Base-by-base conservation (phyloP, 257 asterid species). In the Solanum rostratum region DNA sequence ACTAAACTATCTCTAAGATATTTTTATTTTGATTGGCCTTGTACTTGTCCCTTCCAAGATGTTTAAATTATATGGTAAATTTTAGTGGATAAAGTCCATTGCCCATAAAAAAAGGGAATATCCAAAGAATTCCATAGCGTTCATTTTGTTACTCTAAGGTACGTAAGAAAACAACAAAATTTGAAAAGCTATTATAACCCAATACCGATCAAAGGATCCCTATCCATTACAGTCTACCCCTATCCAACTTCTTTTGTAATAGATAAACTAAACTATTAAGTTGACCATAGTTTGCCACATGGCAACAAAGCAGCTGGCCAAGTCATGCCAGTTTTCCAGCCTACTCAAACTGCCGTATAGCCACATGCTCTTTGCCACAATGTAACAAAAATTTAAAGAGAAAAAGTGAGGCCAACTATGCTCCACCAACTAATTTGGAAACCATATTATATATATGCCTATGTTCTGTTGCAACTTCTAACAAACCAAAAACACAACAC, bases 391-490 rank as follows among this genome's bases (percentile, higher is more conserved):
- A 87, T 13, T 7, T 53, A 6, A 37, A 76, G n/a, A 82, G 82
- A 29, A 50, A 43, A 49, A 22, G 65, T n/a, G 24, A 45, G 63
- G 85, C 66, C 81, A 79, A 43, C 70, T 50, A 29, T 88, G 92
- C 86, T 83, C 84, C 88, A 70, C 92, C 98, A 93, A 92, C 97
- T 87, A 92, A 91, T 91, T 87, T 86, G 88, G 88, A 87, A 88
- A 81, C 87, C 10, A 27, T 13, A 78, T 20, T 73, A 84, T 84
- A 74, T 76, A 83, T 66, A 65, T 80, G 63, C 13, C n/a, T 13
- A 1, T 49, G 0, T 24, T 68, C 22, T 45, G 2, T 27, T 54
- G 6, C 45, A 60, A 2, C 52, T 76, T 20, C 71, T 73, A 88
- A 88, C 88, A 46, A 76, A 84, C 86, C 46, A 27, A 81, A 71